Percentiles rank a stretch among this genome's conserved stretches.
phyloP scores from a whole-genome alignment of 179 eudicot species.

The Carnegiea gigantea region DNA sequence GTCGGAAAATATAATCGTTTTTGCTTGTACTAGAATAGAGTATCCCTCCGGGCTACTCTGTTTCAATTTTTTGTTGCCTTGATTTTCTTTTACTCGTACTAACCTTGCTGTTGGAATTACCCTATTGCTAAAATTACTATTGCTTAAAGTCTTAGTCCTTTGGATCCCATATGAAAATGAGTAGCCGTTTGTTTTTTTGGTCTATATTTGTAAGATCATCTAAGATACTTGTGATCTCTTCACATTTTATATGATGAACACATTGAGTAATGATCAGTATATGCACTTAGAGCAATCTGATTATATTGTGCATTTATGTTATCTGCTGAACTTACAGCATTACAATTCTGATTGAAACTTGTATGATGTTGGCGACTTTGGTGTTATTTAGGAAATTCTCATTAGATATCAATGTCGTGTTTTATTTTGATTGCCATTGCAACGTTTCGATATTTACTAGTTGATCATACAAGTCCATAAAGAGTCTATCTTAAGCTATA shows the following conservation, averaged over 20 bases:
- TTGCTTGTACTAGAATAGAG: conserved; percentile 3
- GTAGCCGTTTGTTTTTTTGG: not conserved
- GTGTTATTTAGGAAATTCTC: too few relatives aligned
- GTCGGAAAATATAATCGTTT: not conserved
- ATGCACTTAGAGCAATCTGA: not conserved
- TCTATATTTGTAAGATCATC: not conserved
- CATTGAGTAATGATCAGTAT: too few relatives aligned
- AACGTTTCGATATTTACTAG: too few relatives aligned
- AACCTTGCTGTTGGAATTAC: not conserved
- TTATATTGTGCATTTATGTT: not conserved
- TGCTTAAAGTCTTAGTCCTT: not conserved
- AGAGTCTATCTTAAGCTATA: too few relatives aligned
- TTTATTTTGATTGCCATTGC: too few relatives aligned
- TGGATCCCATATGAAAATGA: not conserved
- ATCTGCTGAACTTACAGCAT: not conserved
- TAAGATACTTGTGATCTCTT: not conserved
- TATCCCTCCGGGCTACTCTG: conserved; percentile 1
- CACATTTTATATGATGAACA: not conserved
- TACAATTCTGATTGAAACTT: not conserved
- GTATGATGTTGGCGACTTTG: too few relatives aligned
- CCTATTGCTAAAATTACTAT: not conserved
- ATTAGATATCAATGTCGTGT: too few relatives aligned
- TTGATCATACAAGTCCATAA: too few relatives aligned
- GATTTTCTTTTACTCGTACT: conserved; percentile 6
- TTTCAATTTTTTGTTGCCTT: conserved; percentile 3